phyloP scores from a whole-genome alignment of 2,329 filamentous ascomycete species.

The Endothia cerciana region DNA sequence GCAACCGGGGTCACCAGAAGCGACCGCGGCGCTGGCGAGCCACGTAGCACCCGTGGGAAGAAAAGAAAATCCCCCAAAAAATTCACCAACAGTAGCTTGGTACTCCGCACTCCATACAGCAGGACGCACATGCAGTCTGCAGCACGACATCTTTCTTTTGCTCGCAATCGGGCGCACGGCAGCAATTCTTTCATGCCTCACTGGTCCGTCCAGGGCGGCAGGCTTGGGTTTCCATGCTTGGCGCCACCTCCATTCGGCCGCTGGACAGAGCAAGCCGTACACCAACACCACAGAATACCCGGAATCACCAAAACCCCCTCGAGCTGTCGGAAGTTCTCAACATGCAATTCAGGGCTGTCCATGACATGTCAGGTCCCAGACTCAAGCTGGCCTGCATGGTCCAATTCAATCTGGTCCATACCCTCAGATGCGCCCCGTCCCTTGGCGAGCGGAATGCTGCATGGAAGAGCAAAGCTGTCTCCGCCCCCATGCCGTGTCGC shows the following conservation, averaged over 20 bases:
- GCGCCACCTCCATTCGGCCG: not conserved
- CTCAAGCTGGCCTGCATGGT: constrained; percentile 10
- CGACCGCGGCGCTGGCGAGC: constrained; percentile 27
- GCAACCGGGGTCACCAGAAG: constrained; percentile 20
- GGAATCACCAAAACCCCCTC: not conserved
- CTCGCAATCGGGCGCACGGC: not conserved
- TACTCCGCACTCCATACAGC: not conserved
- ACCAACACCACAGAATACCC: not conserved
- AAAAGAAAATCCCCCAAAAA: too few species aligned
- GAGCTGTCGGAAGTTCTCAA: not conserved
- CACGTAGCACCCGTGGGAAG: constrained; percentile 28
- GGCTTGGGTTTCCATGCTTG: not conserved
- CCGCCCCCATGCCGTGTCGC: constrained; percentile 2
- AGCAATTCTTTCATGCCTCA: not conserved
- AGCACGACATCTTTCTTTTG: constrained; percentile 15
- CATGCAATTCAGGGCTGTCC: constrained; percentile 3
- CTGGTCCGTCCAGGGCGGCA: not conserved
- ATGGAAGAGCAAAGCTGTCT: constrained; percentile 1
- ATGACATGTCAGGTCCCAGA: not conserved
- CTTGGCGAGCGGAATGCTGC: constrained; percentile 16
- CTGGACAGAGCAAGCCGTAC: not conserved
- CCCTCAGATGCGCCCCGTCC: constrained; percentile 15
- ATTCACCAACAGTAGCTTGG: not conserved
- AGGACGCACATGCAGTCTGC: constrained; percentile 17
- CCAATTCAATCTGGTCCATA: constrained; percentile 7